Evolutionary conservation across 2,329 filamentous ascomycete genomes (phyloP).

Genomic region (Talaromyces funiculosus): DNA sequence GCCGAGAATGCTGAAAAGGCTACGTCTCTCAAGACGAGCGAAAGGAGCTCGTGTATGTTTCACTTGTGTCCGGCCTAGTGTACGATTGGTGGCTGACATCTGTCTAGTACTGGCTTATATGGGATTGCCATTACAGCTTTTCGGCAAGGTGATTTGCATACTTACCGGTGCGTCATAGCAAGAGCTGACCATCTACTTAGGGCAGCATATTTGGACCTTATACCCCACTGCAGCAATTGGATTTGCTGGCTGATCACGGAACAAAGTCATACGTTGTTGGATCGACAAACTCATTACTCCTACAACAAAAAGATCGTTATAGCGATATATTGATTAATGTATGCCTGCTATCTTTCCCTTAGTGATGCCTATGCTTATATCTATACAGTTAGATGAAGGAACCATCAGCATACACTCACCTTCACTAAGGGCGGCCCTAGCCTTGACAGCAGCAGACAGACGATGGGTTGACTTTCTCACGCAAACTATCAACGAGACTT

Average conservation of each 20-base stretch:
- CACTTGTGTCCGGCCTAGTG: not conserved
- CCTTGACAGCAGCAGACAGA: conserved; percentile 78
- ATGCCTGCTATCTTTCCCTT: conserved; percentile 16
- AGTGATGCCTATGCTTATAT: conserved; percentile 1
- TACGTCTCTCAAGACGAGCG: conserved; percentile 83
- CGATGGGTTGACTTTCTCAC: conserved; percentile 96
- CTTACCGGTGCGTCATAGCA: conserved; percentile 53
- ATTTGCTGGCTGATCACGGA: conserved; percentile 84
- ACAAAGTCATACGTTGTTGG: conserved; percentile 98
- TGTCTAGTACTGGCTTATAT: conserved; percentile 73
- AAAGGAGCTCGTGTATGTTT: conserved; percentile 67
- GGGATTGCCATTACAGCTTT: conserved; percentile 90
- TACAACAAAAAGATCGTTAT: conserved; percentile 93
- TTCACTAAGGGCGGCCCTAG: conserved; percentile 67
- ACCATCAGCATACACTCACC: conserved; percentile 77
- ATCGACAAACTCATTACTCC: conserved; percentile 86
- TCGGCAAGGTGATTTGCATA: conserved; percentile 66
- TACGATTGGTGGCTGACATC: not conserved
- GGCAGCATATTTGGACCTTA: conserved; percentile 95
- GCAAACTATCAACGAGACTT: conserved; percentile 89
- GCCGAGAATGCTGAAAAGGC: conserved; percentile 69
- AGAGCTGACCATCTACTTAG: conserved; percentile 49
- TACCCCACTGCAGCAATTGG: conserved; percentile 90
- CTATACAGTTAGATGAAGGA: conserved; percentile 66
- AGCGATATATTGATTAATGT: conserved; percentile 91